Percentiles rank a stretch among this genome's conserved stretches.
Evolutionary conservation across 1,139 yeast species (phyloP).

Genomic region (Protomyces macrosporus): DNA sequence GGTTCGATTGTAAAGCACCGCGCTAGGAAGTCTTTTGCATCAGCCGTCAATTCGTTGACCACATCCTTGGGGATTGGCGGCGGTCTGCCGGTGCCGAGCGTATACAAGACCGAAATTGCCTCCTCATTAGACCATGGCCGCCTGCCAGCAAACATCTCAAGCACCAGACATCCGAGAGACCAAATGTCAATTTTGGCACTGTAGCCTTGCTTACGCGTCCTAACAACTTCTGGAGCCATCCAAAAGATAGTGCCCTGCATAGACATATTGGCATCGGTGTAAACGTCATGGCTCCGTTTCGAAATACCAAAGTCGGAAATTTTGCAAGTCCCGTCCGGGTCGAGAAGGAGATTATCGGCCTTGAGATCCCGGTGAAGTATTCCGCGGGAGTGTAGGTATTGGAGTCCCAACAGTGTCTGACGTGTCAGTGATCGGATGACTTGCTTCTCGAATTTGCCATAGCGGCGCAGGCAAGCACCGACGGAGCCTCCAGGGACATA

Average conservation of each 20-base stretch:
- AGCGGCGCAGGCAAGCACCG: constrained; percentile 73
- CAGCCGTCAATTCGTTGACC: constrained; percentile 52
- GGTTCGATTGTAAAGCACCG: constrained; percentile 69
- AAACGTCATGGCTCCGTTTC: constrained; percentile 72
- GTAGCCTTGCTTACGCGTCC: constrained; percentile 75
- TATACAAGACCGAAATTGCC: constrained; percentile 50
- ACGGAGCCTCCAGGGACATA: constrained; percentile 98
- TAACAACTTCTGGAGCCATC: constrained; percentile 99
- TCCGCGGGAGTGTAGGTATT: constrained; percentile 79
- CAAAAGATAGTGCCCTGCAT: constrained; percentile 98
- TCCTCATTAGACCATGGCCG: constrained; percentile 52
- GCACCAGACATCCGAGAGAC: constrained; percentile 89
- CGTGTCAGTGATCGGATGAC: constrained; percentile 66
- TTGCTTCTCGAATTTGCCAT: constrained; percentile 79
- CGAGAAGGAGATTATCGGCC: constrained; percentile 86
- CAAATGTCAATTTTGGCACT: constrained; percentile 78
- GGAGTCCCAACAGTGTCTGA: constrained; percentile 77
- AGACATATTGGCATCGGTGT: constrained; percentile 92
- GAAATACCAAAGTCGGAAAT: constrained; percentile 97
- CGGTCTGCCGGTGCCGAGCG: constrained; percentile 69
- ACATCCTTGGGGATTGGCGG: constrained; percentile 96
- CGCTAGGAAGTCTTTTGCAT: constrained; percentile 66
- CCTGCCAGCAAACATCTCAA: constrained; percentile 79
- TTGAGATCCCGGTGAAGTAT: constrained; percentile 92
- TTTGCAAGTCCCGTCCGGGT: constrained; percentile 89